Evolutionary conservation across 805 yeast genomes (phyloP).

Genomic region (Pichia manshurica): DNA sequence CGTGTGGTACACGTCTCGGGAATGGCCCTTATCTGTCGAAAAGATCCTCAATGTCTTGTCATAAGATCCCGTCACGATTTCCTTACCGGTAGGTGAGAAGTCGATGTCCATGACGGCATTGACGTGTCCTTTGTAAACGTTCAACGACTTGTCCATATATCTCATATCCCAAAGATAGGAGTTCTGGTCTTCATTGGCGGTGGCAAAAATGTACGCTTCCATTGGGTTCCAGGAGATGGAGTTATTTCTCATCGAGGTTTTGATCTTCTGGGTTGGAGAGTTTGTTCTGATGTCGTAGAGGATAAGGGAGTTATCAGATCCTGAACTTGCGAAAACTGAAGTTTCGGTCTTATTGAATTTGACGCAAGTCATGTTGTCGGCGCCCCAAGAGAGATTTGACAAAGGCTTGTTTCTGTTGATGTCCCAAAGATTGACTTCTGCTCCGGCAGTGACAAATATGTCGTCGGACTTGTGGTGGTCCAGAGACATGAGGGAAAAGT

Average conservation of each 20-base stretch:
- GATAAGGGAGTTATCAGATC: constrained; percentile 85
- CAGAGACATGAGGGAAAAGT: constrained; percentile 73
- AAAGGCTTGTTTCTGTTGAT: constrained; percentile 69
- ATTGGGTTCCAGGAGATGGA: constrained; percentile 94
- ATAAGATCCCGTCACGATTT: constrained; percentile 89
- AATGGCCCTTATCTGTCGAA: constrained; percentile 70
- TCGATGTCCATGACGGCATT: constrained; percentile 93
- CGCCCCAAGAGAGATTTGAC: constrained; percentile 88
- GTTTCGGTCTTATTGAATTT: constrained; percentile 89
- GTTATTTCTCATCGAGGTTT: constrained; percentile 76
- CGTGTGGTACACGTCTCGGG: constrained; percentile 92
- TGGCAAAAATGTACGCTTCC: constrained; percentile 91
- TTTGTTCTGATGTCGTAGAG: constrained; percentile 87
- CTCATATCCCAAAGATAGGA: constrained; percentile 96
- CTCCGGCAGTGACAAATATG: constrained; percentile 88
- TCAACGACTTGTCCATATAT: constrained; percentile 71
- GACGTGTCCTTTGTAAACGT: constrained; percentile 91
- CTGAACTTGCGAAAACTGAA: constrained; percentile 80
- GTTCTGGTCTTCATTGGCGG: constrained; percentile 92
- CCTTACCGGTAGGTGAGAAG: constrained; percentile 95
- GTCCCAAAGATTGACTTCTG: constrained; percentile 90
- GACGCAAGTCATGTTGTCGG: constrained; percentile 79
- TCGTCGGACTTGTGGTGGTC: constrained; percentile 79
- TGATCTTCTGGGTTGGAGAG: constrained; percentile 87
- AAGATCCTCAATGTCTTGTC: constrained; percentile 87